A percentile compares a stretch with the other conserved stretches of the same genome.
Evolutionary conservation across 768 basidiomycete genomes (phyloP).

Genomic region (Dioszegia crocea): DNA sequence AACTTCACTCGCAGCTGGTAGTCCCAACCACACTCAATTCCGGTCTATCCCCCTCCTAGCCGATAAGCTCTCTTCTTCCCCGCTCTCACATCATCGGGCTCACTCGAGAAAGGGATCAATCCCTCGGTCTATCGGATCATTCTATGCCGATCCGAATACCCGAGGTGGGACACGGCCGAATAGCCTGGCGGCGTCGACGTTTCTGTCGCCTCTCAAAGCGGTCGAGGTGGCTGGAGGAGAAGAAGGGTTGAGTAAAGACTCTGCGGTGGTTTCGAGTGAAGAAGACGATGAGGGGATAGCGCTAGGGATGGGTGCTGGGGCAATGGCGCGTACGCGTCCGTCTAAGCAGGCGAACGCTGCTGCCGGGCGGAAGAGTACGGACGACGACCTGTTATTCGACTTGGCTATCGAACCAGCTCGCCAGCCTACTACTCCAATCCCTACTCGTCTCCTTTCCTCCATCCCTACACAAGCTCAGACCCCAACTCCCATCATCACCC

Average conservation of each 20-base stretch:
- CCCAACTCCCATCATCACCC: no score
- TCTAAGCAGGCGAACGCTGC: neutral
- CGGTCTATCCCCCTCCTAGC: neutral
- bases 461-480: no score
- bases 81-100: neutral
- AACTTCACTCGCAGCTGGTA: neutral
- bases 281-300: neutral
- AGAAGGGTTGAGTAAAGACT: neutral
- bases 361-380: neutral
- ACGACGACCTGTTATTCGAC: neutral
- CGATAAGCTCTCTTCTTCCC: neutral
- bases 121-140: conserved; percentile 16
- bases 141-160: neutral
- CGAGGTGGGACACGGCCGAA: conserved; percentile 1
- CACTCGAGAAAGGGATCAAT: conserved; percentile 12
- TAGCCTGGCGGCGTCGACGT: neutral
- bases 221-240: neutral
- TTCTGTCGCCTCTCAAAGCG: neutral
- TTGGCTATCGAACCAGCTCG: neutral
- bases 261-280: neutral
- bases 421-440: neutral
- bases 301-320: neutral
- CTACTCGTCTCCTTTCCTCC: neutral
- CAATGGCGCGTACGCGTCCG: neutral
- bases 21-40: neutral